phyloP scores from a whole-genome alignment of 305 asterid genomes.

The Striga hermonthica region DNA sequence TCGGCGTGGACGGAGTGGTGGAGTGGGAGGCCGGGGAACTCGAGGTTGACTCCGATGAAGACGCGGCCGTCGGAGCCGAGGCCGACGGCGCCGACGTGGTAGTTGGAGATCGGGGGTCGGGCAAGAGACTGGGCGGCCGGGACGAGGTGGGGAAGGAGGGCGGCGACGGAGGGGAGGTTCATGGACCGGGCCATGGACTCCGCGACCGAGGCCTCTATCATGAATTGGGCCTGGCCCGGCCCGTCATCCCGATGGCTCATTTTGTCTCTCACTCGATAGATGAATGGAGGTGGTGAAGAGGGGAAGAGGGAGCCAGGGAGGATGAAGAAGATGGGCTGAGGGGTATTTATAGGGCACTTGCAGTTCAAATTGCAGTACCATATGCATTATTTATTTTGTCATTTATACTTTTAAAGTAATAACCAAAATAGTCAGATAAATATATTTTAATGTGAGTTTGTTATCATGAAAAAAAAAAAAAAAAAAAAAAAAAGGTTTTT shows the following conservation, averaged over 20 bases:
- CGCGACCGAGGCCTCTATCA: conserved; percentile 58
- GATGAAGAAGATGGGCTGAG: too few relatives aligned
- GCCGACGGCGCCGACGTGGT: conserved; percentile 78
- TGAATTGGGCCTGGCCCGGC: conserved; percentile 41
- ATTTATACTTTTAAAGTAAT: too few relatives aligned
- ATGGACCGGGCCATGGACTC: conserved; percentile 57
- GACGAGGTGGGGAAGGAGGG: conserved; percentile 79
- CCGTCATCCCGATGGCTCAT: conserved; percentile 24
- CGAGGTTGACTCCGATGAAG: conserved; percentile 79
- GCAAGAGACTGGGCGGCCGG: conserved; percentile 67
- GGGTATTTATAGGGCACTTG: too few relatives aligned
- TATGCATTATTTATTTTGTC: too few relatives aligned
- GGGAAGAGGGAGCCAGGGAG: too few relatives aligned
- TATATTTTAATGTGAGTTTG: too few relatives aligned
- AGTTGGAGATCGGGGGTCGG: conserved; percentile 84
- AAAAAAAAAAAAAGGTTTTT: too few relatives aligned
- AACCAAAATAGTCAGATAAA: too few relatives aligned
- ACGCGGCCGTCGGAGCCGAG: conserved; percentile 87
- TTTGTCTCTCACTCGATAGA: background rate
- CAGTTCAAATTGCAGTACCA: too few relatives aligned
- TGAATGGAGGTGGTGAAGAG: background rate
- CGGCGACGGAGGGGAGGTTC: conserved; percentile 58
- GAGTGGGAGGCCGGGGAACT: conserved; percentile 80
- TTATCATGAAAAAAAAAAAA: too few relatives aligned
- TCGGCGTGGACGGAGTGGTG: conserved; percentile 95